Evolutionary conservation across 257 asterid species (phyloP), one percentile per base, ranked within the genome.

Genomic region (Apocynum venetum): DNA sequence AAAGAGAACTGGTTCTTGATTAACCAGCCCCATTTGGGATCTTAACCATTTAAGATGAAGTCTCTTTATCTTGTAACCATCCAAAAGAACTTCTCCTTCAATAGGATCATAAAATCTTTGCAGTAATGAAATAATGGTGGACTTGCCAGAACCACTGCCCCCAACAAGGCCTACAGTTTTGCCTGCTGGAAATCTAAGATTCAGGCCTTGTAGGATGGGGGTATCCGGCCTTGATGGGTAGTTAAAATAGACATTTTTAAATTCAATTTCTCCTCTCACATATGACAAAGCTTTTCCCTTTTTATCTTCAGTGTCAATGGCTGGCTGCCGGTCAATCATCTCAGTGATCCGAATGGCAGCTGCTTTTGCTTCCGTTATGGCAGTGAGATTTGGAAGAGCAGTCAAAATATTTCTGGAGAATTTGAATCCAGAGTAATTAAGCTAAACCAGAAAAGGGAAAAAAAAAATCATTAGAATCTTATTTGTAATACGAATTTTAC

Each of bases 221-320:
- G 88, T 79, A 25, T 90, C 96, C 0, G 90, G 93, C 82, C 96
- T 86, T 69, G 97, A 90, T 57, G 97, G 96, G 77, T 92, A 92
- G 80, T 82, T 89, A 60, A 92, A 92, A 81, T 89, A 81, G 14
- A 92, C 83, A 2, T 91, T 91, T 81, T 79, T 85, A 82, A 92
- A 92, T 77, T 88, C 91, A 6, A 92, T 89, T 71, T 90, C 96
- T 70, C 96, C 96, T 75, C 95, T 85, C 75, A 92, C 95, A 35
- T 89, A 85, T 15, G 97, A 92, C 40, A 91, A 81, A 67, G 97
- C 97, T 82, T 89, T 92, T 36, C 97, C 97, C 77, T 92, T 92
- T 76, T 77, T 88, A 6, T 89, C 97, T 8, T 92, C 97, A 4
- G 85, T 57, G 75, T 89, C 97, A 47, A 92, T 90, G 76, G 77